A percentile compares a stretch with the other conserved stretches of the same genome.
Evolutionary conservation across 352 stramenopile species (phyloP).

Genomic region (Globisporangium barbulae): DNA sequence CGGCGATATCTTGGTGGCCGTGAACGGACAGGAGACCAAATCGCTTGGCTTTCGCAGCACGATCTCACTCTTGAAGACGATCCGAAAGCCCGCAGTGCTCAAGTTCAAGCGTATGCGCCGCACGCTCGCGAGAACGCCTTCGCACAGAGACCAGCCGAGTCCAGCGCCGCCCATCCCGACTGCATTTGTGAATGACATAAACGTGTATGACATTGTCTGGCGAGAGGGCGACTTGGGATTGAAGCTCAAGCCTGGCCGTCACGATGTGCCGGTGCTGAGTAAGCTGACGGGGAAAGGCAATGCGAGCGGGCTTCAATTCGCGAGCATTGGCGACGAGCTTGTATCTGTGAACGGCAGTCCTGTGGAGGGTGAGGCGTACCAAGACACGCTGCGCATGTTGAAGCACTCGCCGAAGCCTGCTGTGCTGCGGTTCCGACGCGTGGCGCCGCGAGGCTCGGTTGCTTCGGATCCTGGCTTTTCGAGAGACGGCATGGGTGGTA

Average conservation of each 20-base stretch:
- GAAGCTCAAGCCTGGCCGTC: conserved; percentile 79
- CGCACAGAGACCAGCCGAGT: conserved; percentile 32
- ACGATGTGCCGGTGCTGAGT: conserved; percentile 77
- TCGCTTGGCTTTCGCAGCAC: conserved; percentile 78
- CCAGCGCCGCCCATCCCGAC: conserved; percentile 24
- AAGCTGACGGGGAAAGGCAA: conserved; percentile 83
- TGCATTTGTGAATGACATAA: conserved; percentile 37
- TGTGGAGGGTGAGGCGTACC: conserved; percentile 79
- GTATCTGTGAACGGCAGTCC: conserved; percentile 81
- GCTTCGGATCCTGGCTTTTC: conserved; percentile 50
- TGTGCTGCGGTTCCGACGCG: conserved; percentile 75
- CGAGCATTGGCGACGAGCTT: conserved; percentile 76
- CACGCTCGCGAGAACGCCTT: conserved; percentile 58
- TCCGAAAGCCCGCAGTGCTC: conserved; percentile 81
- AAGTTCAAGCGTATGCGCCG: conserved; percentile 88
- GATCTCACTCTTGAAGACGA: conserved; percentile 83
- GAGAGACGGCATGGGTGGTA: conserved; percentile 31
- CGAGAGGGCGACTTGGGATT: conserved; percentile 80
- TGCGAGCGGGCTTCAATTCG: conserved; percentile 79
- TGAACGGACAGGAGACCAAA: conserved; percentile 86
- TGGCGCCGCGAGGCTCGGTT: conserved; percentile 60
- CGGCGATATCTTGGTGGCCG: conserved; percentile 76
- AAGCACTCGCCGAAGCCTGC: conserved; percentile 85
- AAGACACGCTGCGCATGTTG: conserved; percentile 82
- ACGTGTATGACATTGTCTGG: conserved; percentile 87